Conservation (phyloP, 495 filamentous ascomycete species). For the Chlorociboria aeruginascens region DNA sequence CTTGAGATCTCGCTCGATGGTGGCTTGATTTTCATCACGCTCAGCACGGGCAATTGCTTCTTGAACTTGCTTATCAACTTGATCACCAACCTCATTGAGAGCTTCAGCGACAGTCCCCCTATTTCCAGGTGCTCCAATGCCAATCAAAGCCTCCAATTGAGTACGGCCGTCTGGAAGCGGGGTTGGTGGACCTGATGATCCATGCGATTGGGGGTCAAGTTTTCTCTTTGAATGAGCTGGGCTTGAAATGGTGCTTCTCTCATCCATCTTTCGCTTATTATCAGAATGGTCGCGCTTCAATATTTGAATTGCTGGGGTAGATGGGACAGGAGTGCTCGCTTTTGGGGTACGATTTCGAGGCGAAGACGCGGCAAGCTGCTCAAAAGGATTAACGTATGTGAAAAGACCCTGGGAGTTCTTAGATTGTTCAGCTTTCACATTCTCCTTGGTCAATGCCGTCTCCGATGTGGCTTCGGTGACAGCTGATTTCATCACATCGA, state of each 20-base stretch:
- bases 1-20: slow-evolving; percentile 33
- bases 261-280: slow-evolving; percentile 16
- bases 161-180: slow-evolving; percentile 22
- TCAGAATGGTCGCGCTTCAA: slow-evolving; percentile 18
- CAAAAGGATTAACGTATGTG: slow-evolving; percentile 72
- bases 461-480: slow-evolving; percentile 6
- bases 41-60: slow-evolving; percentile 49
- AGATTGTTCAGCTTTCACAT: slow-evolving; percentile 5
- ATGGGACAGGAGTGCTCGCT: slow-evolving; percentile 5
- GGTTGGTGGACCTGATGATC: slow-evolving; percentile 14
- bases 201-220: slow-evolving; percentile 30
- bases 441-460: slow-evolving; percentile 11
- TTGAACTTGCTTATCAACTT: slow-evolving; percentile 57
- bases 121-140: slow-evolving; percentile 15
- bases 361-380: slow-evolving; percentile 56
- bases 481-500: slow-evolving; percentile 12
- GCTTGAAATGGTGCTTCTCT: slow-evolving; percentile 19
- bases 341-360: slow-evolving; percentile 44
- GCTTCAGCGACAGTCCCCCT: slow-evolving; percentile 62
- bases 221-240: slow-evolving; percentile 32
- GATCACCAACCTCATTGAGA: slow-evolving; percentile 51
- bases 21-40: slow-evolving; percentile 33
- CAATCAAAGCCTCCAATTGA: slow-evolving; percentile 26
- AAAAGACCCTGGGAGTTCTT: slow-evolving; percentile 44
- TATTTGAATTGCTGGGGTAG: slow-evolving; percentile 16